phyloP scores from a whole-genome alignment of 352 stramenopile genomes.

The Globisporangium mamillatum region DNA sequence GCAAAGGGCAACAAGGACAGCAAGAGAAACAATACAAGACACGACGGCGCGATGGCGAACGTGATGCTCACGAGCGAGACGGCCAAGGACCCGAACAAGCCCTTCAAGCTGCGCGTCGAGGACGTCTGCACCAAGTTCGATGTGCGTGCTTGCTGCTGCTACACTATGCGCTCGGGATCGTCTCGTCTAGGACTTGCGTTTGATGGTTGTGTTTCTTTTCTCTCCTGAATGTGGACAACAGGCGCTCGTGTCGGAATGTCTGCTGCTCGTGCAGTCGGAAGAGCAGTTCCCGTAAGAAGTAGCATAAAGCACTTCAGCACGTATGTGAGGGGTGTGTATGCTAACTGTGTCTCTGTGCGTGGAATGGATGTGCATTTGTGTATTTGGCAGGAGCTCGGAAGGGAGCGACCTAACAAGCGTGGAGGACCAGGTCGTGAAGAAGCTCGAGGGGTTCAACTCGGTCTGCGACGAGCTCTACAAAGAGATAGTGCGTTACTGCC shows the following conservation, averaged over 20 bases:
- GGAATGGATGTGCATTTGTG: neutral
- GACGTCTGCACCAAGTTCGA: conserved; percentile 86
- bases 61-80: conserved; percentile 88
- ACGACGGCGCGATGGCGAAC: conserved; percentile 62
- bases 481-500: conserved; percentile 59
- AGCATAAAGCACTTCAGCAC: too few relatives aligned
- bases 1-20: too few relatives aligned
- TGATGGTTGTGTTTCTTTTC: neutral
- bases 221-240: conserved; percentile 14
- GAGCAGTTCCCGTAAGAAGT: conserved; percentile 53
- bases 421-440: conserved; percentile 82
- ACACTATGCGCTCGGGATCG: neutral
- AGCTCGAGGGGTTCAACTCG: conserved; percentile 87
- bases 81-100: conserved; percentile 87
- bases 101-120: conserved; percentile 81
- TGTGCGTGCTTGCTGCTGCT: conserved; percentile 24
- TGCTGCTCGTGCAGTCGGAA: conserved; percentile 74
- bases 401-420: conserved; percentile 30
- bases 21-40: neutral
- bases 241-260: conserved; percentile 72
- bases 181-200: neutral
- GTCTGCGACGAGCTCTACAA: conserved; percentile 88
- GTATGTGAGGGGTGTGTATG: neutral
- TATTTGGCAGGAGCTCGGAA: conserved; percentile 19
- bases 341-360: neutral